phyloP scores from a whole-genome alignment of 371 early-diverging fungal species.

The Mucor sp. region DNA sequence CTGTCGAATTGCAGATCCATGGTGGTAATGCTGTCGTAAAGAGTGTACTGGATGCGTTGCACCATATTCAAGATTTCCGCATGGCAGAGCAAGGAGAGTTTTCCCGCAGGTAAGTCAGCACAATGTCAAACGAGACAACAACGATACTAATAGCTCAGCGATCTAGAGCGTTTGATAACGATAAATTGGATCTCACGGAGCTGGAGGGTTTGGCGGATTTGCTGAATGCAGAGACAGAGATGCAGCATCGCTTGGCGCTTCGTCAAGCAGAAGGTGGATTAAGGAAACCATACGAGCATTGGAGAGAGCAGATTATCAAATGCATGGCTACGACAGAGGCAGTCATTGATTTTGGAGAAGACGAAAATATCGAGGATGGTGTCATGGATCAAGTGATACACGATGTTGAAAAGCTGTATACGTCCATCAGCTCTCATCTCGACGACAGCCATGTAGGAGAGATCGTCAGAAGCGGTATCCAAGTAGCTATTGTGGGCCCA shows the following conservation, averaged over 20 bases:
- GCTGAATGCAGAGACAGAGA: slow-evolving; percentile 83
- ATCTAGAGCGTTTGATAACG: slow-evolving; percentile 73
- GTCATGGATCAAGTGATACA: slow-evolving; percentile 46
- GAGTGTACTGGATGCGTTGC: slow-evolving; percentile 62
- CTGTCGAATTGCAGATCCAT: slow-evolving; percentile 80
- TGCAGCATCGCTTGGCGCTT: slow-evolving; percentile 70
- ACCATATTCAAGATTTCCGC: slow-evolving; percentile 47
- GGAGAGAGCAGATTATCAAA: slow-evolving; percentile 65
- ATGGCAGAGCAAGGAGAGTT: slow-evolving; percentile 85
- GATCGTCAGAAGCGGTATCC: slow-evolving; percentile 73
- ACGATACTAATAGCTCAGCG: background rate
- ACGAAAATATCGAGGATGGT: slow-evolving; percentile 79
- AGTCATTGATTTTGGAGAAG: slow-evolving; percentile 84
- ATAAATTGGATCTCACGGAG: slow-evolving; percentile 78
- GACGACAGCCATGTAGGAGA: slow-evolving; percentile 74
- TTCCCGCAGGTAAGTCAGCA: slow-evolving; percentile 50
- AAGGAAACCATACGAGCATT: slow-evolving; percentile 59
- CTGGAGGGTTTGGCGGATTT: slow-evolving; percentile 82
- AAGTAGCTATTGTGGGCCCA: slow-evolving; percentile 76
- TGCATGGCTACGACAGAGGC: slow-evolving; percentile 76
- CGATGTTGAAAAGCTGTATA: slow-evolving; percentile 21
- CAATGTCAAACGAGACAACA: too few species aligned
- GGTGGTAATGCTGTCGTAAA: slow-evolving; percentile 76
- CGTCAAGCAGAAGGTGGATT: slow-evolving; percentile 77
- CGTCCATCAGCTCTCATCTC: slow-evolving; percentile 53